Evolutionary conservation across 176 grass and related monocot species (phyloP).

Genomic region (Pontederia paniculata): DNA sequence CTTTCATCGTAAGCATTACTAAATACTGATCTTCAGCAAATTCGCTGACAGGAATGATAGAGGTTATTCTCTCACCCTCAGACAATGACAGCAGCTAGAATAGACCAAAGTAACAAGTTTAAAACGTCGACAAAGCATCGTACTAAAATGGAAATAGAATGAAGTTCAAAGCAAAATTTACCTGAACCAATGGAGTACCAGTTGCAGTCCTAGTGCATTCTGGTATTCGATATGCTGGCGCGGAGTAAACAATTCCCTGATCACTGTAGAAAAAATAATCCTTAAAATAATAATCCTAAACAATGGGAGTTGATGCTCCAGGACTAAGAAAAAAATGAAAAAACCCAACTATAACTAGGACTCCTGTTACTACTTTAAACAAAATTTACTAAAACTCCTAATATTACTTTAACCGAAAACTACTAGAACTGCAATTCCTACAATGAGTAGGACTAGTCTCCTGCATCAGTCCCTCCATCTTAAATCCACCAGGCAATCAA

Average conservation of each 20-base stretch:
- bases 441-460: no score
- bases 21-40: slow-evolving; percentile 84
- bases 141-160: neutral
- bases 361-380: neutral
- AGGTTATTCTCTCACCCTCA: slow-evolving; percentile 87
- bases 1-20: slow-evolving; percentile 76
- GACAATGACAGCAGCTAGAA: slow-evolving; percentile 71
- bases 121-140: no score
- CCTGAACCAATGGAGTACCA: slow-evolving; percentile 86
- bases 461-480: no score
- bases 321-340: no score
- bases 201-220: slow-evolving; percentile 81
- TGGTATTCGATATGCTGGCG: slow-evolving; percentile 81
- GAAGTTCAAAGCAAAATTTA: slow-evolving; percentile 10
- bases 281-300: neutral
- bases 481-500: no score
- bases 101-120: slow-evolving; percentile 12
- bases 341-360: no score
- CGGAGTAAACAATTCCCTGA: slow-evolving; percentile 87
- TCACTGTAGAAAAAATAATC: slow-evolving; percentile 48
- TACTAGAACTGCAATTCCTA: no score
- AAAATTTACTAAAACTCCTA: neutral
- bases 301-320: no score
- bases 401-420: no score
- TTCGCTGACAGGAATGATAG: slow-evolving; percentile 83